Conservation (phyloP, 345 rosid species). For the Moringa oleifera region DNA sequence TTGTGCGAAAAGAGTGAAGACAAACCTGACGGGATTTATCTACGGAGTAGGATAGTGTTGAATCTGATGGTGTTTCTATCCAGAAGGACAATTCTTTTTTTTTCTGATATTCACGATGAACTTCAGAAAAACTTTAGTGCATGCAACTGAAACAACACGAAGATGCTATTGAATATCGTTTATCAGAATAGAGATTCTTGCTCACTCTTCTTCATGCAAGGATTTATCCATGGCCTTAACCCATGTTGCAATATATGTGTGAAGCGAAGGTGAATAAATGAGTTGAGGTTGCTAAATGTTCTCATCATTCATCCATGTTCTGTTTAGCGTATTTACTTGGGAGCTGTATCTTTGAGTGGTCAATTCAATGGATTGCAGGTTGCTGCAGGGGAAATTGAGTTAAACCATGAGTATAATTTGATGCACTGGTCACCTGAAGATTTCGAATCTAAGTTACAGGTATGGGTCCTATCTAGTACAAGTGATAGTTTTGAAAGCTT, state of each 20-base stretch:
- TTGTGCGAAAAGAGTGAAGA: background rate
- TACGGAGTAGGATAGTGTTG: background rate
- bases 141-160: too few species aligned
- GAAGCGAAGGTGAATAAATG: background rate
- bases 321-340: background rate
- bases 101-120: too few species aligned
- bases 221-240: background rate
- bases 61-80: too few species aligned
- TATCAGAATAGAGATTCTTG: too few species aligned
- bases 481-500: background rate
- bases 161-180: background rate
- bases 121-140: too few species aligned
- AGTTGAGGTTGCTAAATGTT: background rate
- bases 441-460: conserved; percentile 95
- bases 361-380: conserved; percentile 41
- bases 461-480: conserved; percentile 13
- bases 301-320: background rate
- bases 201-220: background rate
- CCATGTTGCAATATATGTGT: background rate
- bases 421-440: conserved; percentile 98
- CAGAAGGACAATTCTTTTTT: too few species aligned
- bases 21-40: background rate
- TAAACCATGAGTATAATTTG: conserved; percentile 77
- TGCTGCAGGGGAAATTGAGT: conserved; percentile 96
- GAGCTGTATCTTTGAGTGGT: background rate